These are phyloP conservation scores for Alectoria sarmentosa DNA, from an alignment of 495 filamentous ascomycete genomes.

Conservation along the genomic window DNA sequence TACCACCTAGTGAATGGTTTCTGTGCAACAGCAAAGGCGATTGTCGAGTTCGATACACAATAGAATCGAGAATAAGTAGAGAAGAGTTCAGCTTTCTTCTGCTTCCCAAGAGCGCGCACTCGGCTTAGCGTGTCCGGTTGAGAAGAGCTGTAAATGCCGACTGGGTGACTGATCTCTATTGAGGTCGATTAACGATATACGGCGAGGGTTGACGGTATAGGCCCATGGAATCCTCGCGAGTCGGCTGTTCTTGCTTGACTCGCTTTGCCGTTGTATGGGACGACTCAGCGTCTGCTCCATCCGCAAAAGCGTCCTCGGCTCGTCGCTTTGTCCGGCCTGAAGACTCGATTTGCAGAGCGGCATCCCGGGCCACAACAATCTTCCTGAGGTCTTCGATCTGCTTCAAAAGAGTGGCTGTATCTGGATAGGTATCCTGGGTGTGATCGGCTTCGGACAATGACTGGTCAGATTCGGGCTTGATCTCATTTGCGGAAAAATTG, in stretches of 20 bases:
- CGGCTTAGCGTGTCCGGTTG: not conserved
- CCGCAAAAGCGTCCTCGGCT: not conserved
- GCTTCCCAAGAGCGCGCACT: not conserved
- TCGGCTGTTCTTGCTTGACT: not conserved
- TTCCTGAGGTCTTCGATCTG: not conserved
- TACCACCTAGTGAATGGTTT: not conserved
- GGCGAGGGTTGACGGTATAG: not conserved
- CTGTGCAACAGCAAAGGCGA: not conserved
- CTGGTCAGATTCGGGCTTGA: not conserved
- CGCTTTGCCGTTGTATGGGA: not conserved
- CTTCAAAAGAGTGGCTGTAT: not conserved
- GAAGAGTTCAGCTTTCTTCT: not conserved
- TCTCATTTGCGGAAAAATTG: not conserved
- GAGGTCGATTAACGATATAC: not conserved
- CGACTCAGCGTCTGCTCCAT: not conserved
- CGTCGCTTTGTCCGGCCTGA: not conserved
- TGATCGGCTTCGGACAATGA: not conserved
- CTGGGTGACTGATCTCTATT: not conserved
- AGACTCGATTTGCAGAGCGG: not conserved
- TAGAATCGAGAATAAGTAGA: not conserved
- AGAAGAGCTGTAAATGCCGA: not conserved
- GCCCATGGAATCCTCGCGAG: not conserved
- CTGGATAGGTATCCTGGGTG: not conserved
- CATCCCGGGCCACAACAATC: not conserved
- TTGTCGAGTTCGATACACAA: not conserved